phyloP scores from a whole-genome alignment of 768 basidiomycete species.

The Mycena capillaripes region DNA sequence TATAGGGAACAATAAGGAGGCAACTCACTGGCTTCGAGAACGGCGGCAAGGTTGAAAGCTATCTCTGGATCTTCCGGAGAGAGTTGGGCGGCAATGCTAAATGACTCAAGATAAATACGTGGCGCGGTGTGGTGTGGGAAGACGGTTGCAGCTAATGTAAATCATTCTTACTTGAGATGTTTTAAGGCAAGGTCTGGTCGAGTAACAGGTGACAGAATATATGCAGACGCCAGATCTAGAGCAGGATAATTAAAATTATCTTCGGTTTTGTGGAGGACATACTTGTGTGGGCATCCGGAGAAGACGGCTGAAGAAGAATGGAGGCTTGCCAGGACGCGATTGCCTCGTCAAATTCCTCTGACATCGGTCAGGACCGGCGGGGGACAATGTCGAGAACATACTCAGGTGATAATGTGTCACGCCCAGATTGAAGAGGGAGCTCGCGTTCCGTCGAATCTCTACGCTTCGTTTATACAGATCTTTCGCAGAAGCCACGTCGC shows the following conservation, averaged over 20 bases:
- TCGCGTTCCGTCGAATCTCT: constrained; percentile 84
- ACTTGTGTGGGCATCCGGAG: constrained; percentile 92
- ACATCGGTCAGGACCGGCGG: constrained; percentile 24
- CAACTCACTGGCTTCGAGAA: constrained; percentile 87
- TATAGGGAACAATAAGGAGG: constrained; percentile 51
- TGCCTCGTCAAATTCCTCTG: constrained; percentile 91
- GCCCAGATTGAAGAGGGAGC: constrained; percentile 89
- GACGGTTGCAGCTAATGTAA: too few relatives aligned
- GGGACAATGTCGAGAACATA: constrained; percentile 53
- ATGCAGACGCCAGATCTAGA: constrained; percentile 89
- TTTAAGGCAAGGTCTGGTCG: constrained; percentile 90
- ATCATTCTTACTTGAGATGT: constrained; percentile 85
- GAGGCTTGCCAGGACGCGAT: constrained; percentile 91
- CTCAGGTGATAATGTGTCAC: constrained; percentile 93
- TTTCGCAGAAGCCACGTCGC: constrained; percentile 86
- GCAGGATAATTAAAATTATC: constrained; percentile 39
- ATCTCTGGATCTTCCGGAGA: constrained; percentile 93
- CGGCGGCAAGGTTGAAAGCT: constrained; percentile 91
- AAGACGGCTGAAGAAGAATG: constrained; percentile 83
- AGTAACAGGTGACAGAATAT: constrained; percentile 84
- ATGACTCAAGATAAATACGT: constrained; percentile 49
- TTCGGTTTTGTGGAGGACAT: constrained; percentile 45
- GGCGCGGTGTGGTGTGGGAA: constrained; percentile 36
- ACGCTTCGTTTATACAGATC: constrained; percentile 82
- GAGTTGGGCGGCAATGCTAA: constrained; percentile 85